Evolutionary conservation across 2,329 filamentous ascomycete species (phyloP).

Genomic region (Clarireedia paspali): DNA sequence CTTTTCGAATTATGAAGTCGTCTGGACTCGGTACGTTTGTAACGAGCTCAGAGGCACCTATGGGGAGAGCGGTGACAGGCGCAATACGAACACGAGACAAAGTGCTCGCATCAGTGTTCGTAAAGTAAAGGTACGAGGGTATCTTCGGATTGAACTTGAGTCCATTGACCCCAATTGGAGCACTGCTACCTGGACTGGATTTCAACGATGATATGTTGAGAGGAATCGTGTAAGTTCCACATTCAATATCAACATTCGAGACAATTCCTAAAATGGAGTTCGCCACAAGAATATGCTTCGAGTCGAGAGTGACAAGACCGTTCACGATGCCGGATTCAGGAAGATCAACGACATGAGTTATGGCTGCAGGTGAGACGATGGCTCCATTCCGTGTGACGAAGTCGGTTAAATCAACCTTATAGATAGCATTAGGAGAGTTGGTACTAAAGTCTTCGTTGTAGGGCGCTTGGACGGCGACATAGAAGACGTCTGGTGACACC

Average conservation of each 20-base stretch:
- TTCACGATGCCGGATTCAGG: conserved; percentile 17
- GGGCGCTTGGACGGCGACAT: conserved; percentile 20
- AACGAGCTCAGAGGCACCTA: neutral
- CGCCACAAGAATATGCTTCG: conserved; percentile 15
- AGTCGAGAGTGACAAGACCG: conserved; percentile 19
- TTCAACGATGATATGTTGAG: conserved; percentile 23
- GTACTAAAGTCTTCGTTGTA: conserved; percentile 20
- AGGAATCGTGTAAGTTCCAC: conserved; percentile 17
- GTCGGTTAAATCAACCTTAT: conserved; percentile 17
- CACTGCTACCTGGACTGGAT: neutral
- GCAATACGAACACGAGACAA: neutral
- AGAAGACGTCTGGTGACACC: conserved; percentile 27
- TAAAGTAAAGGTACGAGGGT: conserved; percentile 20
- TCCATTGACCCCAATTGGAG: conserved; percentile 21
- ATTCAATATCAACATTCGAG: conserved; percentile 18
- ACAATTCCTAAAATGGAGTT: conserved; percentile 20
- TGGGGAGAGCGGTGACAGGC: neutral
- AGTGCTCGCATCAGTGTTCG: conserved; percentile 16
- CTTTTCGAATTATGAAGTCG: conserved; percentile 12
- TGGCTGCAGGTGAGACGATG: neutral
- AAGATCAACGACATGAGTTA: conserved; percentile 10
- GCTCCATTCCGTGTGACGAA: neutral
- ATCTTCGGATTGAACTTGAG: conserved; percentile 18
- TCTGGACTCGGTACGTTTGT: conserved; percentile 3
- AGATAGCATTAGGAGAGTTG: conserved; percentile 16